phyloP scores from a whole-genome alignment of 2,329 filamentous ascomycete genomes.

The Anthostomella pinea region DNA sequence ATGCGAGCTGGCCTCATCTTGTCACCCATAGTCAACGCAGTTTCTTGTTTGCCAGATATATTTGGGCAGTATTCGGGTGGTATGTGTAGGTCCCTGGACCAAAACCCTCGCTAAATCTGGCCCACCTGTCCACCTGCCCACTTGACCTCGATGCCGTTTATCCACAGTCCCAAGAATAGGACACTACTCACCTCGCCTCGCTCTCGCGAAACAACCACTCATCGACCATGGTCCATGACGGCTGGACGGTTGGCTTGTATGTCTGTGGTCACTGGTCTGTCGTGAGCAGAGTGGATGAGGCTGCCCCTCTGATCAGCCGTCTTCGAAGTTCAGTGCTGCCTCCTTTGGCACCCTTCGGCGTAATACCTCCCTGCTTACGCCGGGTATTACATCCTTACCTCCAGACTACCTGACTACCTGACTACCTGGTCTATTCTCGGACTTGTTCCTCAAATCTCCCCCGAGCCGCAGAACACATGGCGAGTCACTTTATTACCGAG shows the following conservation, averaged over 20 bases:
- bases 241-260: no score
- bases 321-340: no score
- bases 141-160: no score
- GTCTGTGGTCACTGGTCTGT: no score
- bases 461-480: no score
- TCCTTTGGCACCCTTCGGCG: no score
- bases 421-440: slow-evolving; percentile 12
- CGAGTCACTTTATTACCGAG: no score
- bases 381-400: neutral
- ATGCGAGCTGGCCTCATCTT: no score
- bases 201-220: neutral
- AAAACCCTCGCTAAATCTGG: slow-evolving; percentile 3
- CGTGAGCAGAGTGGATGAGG: no score
- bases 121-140: no score
- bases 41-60: neutral
- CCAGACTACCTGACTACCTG: slow-evolving; percentile 5
- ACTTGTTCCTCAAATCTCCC: slow-evolving; percentile 1
- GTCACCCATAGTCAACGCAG: neutral
- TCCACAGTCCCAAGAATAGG: slow-evolving; percentile 5
- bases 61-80: neutral
- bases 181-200: neutral
- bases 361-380: slow-evolving; percentile 1
- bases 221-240: no score
- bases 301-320: no score
- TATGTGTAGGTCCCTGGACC: slow-evolving; percentile 1